Evolutionary conservation across 106 monocot species (phyloP).

Genomic region (Allium sativum): DNA sequence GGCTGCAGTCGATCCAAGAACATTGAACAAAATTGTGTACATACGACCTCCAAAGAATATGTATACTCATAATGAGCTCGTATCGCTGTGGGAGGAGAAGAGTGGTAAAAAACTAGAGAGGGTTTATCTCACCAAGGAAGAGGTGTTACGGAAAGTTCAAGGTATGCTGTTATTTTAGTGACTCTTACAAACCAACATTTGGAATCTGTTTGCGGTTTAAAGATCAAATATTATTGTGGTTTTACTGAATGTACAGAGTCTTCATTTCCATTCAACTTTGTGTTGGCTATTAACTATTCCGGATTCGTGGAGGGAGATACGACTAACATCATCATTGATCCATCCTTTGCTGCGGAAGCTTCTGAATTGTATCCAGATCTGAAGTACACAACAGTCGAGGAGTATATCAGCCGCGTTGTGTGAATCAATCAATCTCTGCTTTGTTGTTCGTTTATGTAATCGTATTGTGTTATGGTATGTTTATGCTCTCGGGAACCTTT

Average conservation of each 20-base stretch:
- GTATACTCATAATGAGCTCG: slow-evolving; percentile 40
- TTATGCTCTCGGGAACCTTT: too few relatives aligned
- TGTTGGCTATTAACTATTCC: slow-evolving; percentile 14
- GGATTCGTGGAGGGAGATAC: slow-evolving; percentile 20
- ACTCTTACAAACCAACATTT: not conserved
- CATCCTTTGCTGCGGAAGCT: slow-evolving; percentile 49
- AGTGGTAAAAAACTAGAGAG: slow-evolving; percentile 30
- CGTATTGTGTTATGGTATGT: too few relatives aligned
- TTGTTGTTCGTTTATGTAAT: too few relatives aligned
- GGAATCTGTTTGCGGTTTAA: not conserved
- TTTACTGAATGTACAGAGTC: slow-evolving; percentile 8
- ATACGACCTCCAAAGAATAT: slow-evolving; percentile 34
- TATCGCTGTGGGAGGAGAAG: slow-evolving; percentile 45
- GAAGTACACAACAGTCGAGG: slow-evolving; percentile 54
- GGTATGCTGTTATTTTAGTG: not conserved
- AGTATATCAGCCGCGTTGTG: slow-evolving; percentile 17
- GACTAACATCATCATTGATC: slow-evolving; percentile 27
- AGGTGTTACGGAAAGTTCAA: slow-evolving; percentile 14
- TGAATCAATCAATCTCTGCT: not conserved
- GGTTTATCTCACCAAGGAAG: slow-evolving; percentile 15
- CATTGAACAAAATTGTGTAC: slow-evolving; percentile 55
- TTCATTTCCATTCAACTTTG: slow-evolving; percentile 15
- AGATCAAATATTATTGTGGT: not conserved
- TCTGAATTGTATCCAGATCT: slow-evolving; percentile 55
- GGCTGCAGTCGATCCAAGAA: slow-evolving; percentile 48